Evolutionary conservation across 192 early-diverging fungal genomes (phyloP).

Genomic region (Coemansia sp.): DNA sequence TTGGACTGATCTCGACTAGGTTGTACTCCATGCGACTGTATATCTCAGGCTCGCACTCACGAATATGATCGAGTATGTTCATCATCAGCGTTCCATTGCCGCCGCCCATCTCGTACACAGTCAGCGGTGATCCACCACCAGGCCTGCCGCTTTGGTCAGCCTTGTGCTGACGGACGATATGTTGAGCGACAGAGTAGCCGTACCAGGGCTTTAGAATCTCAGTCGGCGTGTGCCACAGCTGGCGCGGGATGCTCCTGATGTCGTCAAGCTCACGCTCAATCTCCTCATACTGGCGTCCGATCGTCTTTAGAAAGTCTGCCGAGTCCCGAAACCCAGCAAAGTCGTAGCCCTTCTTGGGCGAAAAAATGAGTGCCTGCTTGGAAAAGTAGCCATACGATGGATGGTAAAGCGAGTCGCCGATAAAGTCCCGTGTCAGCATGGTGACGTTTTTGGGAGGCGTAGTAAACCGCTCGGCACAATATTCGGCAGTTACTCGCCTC

Average conservation of each 20-base stretch:
- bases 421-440: constrained; percentile 89
- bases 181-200: constrained; percentile 88
- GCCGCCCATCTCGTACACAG: constrained; percentile 95
- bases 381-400: constrained; percentile 98
- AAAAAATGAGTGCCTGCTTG: constrained; percentile 87
- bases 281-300: constrained; percentile 78
- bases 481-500: constrained; percentile 43
- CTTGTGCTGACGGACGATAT: constrained; percentile 82
- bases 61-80: constrained; percentile 90
- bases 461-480: constrained; percentile 32
- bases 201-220: constrained; percentile 95
- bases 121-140: constrained; percentile 56
- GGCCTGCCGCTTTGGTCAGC: constrained; percentile 57
- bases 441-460: constrained; percentile 62
- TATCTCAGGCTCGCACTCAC: constrained; percentile 74
- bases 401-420: constrained; percentile 95
- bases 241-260: constrained; percentile 75
- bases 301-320: constrained; percentile 71
- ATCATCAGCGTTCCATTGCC: constrained; percentile 97
- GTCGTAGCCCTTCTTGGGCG: constrained; percentile 64
- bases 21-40: constrained; percentile 83
- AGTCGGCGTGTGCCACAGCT: constrained; percentile 98
- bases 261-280: constrained; percentile 80
- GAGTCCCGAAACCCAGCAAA: constrained; percentile 71
- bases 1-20: constrained; percentile 91